Evolutionary conservation across 441 rosid genomes (phyloP), one percentile per base, ranked within the genome.

Genomic region (Populus trichocarpa): DNA sequence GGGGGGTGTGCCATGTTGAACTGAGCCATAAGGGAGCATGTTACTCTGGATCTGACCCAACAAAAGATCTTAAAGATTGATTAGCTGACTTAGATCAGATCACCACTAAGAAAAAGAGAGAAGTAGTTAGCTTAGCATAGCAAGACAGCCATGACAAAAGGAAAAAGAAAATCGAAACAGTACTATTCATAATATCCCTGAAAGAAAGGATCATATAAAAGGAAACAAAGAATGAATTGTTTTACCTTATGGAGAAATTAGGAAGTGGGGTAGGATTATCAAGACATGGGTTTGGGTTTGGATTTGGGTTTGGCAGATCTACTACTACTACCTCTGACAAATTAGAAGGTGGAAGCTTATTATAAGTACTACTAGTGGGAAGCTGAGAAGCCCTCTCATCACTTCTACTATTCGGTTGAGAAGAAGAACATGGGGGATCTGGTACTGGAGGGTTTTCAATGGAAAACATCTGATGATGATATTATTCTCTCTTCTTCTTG

Each of bases 381-480:
- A 84, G 75, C 83, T 73, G 77, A 80, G 85, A 81, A 86, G 86
- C 83, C 71, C 69, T 86, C 86, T 88, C 88, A 85, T 77, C 75
- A 77, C 32, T 30, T 30, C 71, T 77, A 77, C 70, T 73, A 82
- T 83, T 85, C 80, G 85, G 86, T 63, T 85, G 91, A 69, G 82
- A 83, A 75, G 79, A 78, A 74, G 90, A 77, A 88, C 89, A 84
- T 78, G 92, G 77, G 75, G 93, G 93, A 94, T 91, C 94, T 91
- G 92, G 81, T 89, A 90, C 61, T 35, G 79, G 93, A 86, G 90
- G 86, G 83, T 83, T 88, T 89, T 92, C 92, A 88, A 83, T 78
- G 92, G 96, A 90, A 87, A 92, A 92, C 95, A 96, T 95, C 97
- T 92, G 98, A 92, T 79, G 98, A 92, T 79, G 94, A 78, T 82